Percentiles rank a stretch among this genome's conserved stretches.
phyloP scores from a whole-genome alignment of 192 early-diverging fungal genomes.

The Kickxella alabastrina region DNA sequence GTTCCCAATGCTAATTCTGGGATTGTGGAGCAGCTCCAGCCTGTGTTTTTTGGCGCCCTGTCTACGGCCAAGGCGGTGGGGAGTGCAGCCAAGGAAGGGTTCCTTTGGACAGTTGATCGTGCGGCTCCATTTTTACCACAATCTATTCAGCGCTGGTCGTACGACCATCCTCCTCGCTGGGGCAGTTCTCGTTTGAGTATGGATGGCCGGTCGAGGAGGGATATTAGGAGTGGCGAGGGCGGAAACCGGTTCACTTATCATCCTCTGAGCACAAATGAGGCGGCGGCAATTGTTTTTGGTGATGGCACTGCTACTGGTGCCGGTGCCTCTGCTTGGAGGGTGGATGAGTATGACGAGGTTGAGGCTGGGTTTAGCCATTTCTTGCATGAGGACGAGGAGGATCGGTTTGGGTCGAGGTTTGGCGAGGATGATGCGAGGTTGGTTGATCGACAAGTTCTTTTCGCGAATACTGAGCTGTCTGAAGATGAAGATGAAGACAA shows the following conservation, averaged over 20 bases:
- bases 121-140: conserved; percentile 40
- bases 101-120: conserved; percentile 38
- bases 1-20: conserved; percentile 12
- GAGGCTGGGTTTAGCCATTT: conserved; percentile 50
- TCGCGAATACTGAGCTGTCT: conserved; percentile 44
- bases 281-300: conserved; percentile 15
- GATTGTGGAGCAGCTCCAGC: conserved; percentile 26
- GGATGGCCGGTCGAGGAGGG: conserved; percentile 27
- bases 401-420: neutral
- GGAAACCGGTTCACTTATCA: conserved; percentile 27
- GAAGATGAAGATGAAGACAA: conserved; percentile 33
- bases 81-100: conserved; percentile 25
- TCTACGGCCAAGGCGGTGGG: conserved; percentile 33
- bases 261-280: conserved; percentile 29
- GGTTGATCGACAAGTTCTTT: conserved; percentile 43
- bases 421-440: conserved; percentile 27
- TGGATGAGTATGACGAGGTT: conserved; percentile 46
- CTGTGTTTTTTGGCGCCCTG: conserved; percentile 39
- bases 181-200: conserved; percentile 23
- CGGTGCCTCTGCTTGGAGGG: neutral
- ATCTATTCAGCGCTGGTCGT: conserved; percentile 44
- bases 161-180: conserved; percentile 50
- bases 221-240: conserved; percentile 15
- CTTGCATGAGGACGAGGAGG: conserved; percentile 34
- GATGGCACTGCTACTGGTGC: conserved; percentile 8